phyloP scores from a whole-genome alignment of 306 rosid species.

The Lathyrus aphaca region DNA sequence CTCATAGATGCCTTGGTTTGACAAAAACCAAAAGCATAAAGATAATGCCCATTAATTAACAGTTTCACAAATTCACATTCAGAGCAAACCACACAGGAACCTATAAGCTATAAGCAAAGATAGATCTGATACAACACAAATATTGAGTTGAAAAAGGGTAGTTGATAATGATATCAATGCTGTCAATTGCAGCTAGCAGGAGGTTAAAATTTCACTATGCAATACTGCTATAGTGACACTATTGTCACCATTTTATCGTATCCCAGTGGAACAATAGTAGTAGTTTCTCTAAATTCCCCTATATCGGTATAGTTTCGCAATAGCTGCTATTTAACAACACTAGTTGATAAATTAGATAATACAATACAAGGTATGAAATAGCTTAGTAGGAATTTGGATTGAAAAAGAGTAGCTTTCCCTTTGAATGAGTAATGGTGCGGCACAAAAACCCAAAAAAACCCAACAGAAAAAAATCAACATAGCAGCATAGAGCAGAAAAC shows the following conservation, averaged over 20 bases:
- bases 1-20: neutral
- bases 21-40: slow-evolving; percentile 25
- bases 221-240: too few relatives aligned
- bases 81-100: slow-evolving; percentile 6
- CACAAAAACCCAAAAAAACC: neutral
- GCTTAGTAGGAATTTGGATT: neutral
- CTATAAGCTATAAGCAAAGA: neutral
- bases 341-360: neutral
- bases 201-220: too few relatives aligned
- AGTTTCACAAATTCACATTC: slow-evolving; percentile 27
- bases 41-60: neutral
- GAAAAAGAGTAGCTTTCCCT: slow-evolving; percentile 1
- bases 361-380: neutral
- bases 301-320: too few relatives aligned
- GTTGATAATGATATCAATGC: neutral
- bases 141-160: slow-evolving; percentile 9
- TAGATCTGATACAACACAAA: slow-evolving; percentile 1
- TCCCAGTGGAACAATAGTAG: too few relatives aligned
- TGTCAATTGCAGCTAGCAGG: too few relatives aligned
- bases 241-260: too few relatives aligned
- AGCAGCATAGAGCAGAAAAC: slow-evolving; percentile 31
- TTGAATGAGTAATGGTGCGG: neutral
- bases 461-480: neutral
- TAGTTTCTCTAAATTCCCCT: too few relatives aligned
- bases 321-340: too few relatives aligned